These are phyloP conservation scores for Carex arenaria DNA, from an alignment of 202 grass and related monocot genomes.

Conservation along the genomic window DNA sequence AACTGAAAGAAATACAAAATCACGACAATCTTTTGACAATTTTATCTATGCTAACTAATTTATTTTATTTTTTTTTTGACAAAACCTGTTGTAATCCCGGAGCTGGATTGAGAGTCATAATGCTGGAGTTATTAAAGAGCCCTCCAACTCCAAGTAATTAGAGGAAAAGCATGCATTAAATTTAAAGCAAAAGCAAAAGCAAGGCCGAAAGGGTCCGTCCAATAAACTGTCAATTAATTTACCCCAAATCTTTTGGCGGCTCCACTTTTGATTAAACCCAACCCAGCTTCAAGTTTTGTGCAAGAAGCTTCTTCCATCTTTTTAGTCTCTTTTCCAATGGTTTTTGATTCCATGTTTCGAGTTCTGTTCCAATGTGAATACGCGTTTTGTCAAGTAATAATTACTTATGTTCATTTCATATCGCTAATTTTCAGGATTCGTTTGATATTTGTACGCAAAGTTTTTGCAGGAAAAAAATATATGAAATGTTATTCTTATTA, in stretches of 20 bases:
- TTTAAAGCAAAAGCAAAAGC: conserved; percentile 11
- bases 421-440: neutral
- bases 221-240: neutral
- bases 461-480: neutral
- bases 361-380: conserved; percentile 8
- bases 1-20: neutral
- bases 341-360: neutral
- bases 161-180: neutral
- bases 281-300: neutral
- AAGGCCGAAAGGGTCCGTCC: conserved; percentile 8
- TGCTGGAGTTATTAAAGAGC: neutral
- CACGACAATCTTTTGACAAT: neutral
- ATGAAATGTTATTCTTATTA: too few relatives aligned
- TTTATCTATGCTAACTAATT: neutral
- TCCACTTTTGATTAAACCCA: neutral
- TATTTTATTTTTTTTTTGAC: neutral
- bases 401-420: neutral
- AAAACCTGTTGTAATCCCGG: neutral
- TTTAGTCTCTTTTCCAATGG: too few relatives aligned
- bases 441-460: neutral
- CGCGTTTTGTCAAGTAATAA: neutral
- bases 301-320: conserved; percentile 10
- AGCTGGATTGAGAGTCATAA: neutral
- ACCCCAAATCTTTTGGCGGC: neutral
- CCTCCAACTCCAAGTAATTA: neutral